phyloP scores from a whole-genome alignment of 169 alveolate genomes.

The Eimeria nieschulzi region DNA sequence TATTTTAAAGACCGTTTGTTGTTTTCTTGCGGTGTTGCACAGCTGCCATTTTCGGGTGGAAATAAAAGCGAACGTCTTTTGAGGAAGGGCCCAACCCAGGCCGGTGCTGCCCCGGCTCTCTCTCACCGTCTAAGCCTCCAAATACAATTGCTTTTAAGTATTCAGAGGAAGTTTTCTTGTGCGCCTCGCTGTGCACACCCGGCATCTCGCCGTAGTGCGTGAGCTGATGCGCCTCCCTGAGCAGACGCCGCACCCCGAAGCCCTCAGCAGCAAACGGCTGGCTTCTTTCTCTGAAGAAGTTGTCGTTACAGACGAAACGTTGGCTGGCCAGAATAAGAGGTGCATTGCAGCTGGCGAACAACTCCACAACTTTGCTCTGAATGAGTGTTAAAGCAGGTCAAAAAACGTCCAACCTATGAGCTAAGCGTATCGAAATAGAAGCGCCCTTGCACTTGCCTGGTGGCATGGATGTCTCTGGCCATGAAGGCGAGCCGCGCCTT shows the following conservation, averaged over 20 bases:
- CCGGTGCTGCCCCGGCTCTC: too few relatives aligned
- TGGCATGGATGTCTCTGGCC: conserved; percentile 65
- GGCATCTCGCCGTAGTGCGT: conserved; percentile 53
- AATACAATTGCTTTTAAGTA: conserved; percentile 88
- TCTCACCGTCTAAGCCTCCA: conserved; percentile 91
- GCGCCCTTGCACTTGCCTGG: conserved; percentile 43
- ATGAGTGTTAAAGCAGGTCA: background rate
- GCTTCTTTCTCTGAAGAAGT: too few relatives aligned
- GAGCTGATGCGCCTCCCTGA: conserved; percentile 67
- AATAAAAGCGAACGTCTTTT: too few relatives aligned
- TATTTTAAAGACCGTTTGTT: background rate
- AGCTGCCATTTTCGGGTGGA: too few relatives aligned
- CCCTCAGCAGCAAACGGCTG: too few relatives aligned
- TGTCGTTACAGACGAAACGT: too few relatives aligned
- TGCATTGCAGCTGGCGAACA: too few relatives aligned
- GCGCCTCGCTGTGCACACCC: conserved; percentile 62
- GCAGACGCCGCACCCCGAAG: background rate
- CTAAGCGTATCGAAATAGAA: background rate
- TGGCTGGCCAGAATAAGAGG: too few relatives aligned
- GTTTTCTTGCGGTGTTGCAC: too few relatives aligned
- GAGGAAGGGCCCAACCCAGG: too few relatives aligned
- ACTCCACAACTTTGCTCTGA: too few relatives aligned
- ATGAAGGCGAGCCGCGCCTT: conserved; percentile 68
- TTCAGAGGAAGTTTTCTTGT: conserved; percentile 77
- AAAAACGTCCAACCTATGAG: background rate